phyloP scores from a whole-genome alignment of 768 basidiomycete genomes.

The Pisolithus tinctorius region DNA sequence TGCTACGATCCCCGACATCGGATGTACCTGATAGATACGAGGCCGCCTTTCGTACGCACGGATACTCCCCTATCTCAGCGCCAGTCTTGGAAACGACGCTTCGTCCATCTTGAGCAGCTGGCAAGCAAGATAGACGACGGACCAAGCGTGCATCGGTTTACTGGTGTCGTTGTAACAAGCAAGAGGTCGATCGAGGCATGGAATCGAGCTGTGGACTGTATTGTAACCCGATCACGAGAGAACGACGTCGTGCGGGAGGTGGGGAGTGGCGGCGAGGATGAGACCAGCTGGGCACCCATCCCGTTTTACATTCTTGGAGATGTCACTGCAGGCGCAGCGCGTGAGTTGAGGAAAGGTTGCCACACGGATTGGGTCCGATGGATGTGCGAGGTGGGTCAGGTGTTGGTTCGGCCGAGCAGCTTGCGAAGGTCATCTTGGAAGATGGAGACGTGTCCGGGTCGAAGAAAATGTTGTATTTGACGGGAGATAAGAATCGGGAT shows the following conservation, averaged over 20 bases:
- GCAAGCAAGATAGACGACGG: constrained; percentile 34
- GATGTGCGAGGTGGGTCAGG: constrained; percentile 39
- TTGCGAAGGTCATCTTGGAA: constrained; percentile 56
- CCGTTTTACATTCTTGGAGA: constrained; percentile 81
- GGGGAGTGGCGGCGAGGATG: constrained; percentile 9
- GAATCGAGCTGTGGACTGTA: constrained; percentile 32
- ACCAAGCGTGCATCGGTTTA: constrained; percentile 26
- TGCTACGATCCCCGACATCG: constrained; percentile 33
- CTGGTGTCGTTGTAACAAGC: constrained; percentile 75
- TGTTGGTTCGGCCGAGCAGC: constrained; percentile 61
- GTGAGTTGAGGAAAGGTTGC: constrained; percentile 30
- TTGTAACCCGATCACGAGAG: constrained; percentile 4
- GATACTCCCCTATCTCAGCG: constrained; percentile 52
- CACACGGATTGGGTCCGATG: constrained; percentile 27
- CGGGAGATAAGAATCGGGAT: constrained; percentile 83
- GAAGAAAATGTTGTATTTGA: constrained; percentile 57
- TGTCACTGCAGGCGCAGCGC: constrained; percentile 48
- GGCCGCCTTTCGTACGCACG: constrained; percentile 35
- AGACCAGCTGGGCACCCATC: constrained; percentile 41
- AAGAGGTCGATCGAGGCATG: constrained; percentile 73
- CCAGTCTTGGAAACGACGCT: constrained; percentile 65
- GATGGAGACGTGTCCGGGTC: constrained; percentile 20
- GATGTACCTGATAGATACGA: constrained; percentile 54
- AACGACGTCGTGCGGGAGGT: not conserved
- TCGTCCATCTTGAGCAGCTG: constrained; percentile 44